phyloP scores from a whole-genome alignment of 2,329 filamentous ascomycete genomes.

The Apiospora marii region DNA sequence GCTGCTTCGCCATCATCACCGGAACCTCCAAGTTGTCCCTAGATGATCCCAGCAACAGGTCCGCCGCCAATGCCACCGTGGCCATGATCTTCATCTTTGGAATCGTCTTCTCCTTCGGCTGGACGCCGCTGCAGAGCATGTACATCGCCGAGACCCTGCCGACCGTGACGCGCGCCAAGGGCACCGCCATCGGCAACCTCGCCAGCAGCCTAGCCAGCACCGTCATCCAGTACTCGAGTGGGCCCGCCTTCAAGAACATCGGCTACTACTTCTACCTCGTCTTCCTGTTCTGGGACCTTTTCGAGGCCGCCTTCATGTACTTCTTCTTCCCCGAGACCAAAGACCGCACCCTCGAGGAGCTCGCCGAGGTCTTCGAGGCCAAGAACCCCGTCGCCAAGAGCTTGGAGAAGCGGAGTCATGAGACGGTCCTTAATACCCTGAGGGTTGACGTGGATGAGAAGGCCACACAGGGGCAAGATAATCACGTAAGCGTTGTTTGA shows the following conservation, averaged over 20 bases:
- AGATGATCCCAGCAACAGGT: conserved; percentile 43
- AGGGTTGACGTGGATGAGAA: conserved; percentile 25
- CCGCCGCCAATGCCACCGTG: conserved; percentile 53
- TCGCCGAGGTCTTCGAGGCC: conserved; percentile 47
- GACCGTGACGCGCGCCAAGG: conserved; percentile 54
- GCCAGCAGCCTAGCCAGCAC: conserved; percentile 47
- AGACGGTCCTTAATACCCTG: conserved; percentile 26
- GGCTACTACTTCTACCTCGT: conserved; percentile 49
- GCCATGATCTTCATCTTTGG: conserved; percentile 63
- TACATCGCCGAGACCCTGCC: conserved; percentile 58
- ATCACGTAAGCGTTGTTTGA: neutral
- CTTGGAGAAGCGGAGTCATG: conserved; percentile 32
- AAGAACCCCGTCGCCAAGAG: conserved; percentile 46
- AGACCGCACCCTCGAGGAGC: conserved; percentile 43
- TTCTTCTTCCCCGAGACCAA: conserved; percentile 47
- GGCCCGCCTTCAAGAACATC: conserved; percentile 49
- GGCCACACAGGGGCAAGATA: neutral
- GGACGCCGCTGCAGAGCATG: conserved; percentile 58
- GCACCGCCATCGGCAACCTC: conserved; percentile 52
- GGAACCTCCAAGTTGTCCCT: conserved; percentile 54
- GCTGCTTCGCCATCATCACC: conserved; percentile 58
- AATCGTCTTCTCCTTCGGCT: conserved; percentile 59
- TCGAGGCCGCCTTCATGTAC: conserved; percentile 44
- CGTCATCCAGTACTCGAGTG: conserved; percentile 53
- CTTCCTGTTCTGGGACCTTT: conserved; percentile 46